A percentile compares a stretch with the other conserved stretches of the same genome.
These are phyloP conservation scores for Fagopyrum esculentum DNA, from an alignment of 148 eudicot species.

Conservation along the genomic window DNA sequence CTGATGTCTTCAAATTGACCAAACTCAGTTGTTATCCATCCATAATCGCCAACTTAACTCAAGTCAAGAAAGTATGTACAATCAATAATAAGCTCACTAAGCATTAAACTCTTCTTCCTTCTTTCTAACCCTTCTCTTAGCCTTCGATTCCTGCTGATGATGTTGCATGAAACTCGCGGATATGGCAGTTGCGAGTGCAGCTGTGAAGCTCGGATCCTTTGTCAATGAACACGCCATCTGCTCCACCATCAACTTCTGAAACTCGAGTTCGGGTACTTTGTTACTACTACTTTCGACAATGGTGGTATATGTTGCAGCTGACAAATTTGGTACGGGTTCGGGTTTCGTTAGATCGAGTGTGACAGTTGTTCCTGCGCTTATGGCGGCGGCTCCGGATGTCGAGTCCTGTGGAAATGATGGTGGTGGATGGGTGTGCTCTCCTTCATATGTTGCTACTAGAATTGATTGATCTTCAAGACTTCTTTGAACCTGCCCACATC, in stretches of 20 bases:
- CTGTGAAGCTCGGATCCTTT: slow-evolving; percentile 10
- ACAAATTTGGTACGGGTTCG: not conserved
- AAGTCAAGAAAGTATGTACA: not conserved
- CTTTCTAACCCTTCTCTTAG: not conserved
- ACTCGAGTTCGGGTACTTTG: not conserved
- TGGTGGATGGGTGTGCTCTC: slow-evolving; percentile 17
- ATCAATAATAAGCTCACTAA: not conserved
- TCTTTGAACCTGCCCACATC: slow-evolving; percentile 5
- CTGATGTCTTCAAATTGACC: not conserved
- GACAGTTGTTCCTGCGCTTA: not conserved
- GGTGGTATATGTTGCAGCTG: not conserved
- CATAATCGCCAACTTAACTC: not conserved
- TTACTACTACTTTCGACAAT: not conserved
- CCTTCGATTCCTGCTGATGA: not conserved
- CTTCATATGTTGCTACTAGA: slow-evolving; percentile 18
- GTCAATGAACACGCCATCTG: slow-evolving; percentile 13
- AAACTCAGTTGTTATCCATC: not conserved
- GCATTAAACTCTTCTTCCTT: not conserved
- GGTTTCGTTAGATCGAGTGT: slow-evolving; percentile 6
- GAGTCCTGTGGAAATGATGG: not conserved
- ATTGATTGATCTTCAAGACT: slow-evolving; percentile 16
- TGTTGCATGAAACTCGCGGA: not conserved
- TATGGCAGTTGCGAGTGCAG: slow-evolving; percentile 14
- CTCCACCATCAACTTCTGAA: slow-evolving; percentile 10
- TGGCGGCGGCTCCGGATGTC: not conserved